Evolutionary conservation across 1,284 basidiomycete genomes (phyloP), one percentile per base, ranked within the genome.

Genomic region (Chalciporus sp.): DNA sequence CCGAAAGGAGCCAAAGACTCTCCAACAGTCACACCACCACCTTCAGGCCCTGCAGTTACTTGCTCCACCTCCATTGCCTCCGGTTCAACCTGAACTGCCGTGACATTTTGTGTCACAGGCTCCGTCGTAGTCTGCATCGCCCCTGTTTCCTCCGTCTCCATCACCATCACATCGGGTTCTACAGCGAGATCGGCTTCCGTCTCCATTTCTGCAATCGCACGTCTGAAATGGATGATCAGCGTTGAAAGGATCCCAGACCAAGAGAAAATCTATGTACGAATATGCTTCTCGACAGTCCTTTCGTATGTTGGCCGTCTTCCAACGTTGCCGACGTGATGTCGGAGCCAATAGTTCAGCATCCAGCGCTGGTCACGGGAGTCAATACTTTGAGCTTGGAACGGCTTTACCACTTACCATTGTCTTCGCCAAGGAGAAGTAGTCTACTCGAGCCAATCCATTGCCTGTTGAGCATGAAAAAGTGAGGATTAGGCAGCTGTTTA

Each of bases 341-440:
- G 69, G 62, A 5, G 75, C 70, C 2, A 84, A 59, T 68, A 85
- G 64, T 44, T 81, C 77, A n/a, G 73, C 64, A 56, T 85, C 83
- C 51, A 85, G 59, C 12, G 65, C 83, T 85, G 48, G 12, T 8
- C 37, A 51, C 17, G 46, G 6, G 37, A 11, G 17, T 66, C 20
- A 61, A 37, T 49, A 7, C 37, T 5, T 37, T n/a, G 39, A 43
- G 9, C 17, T 14, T 14, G 11, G 11, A 5, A 14, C 5, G 12
- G 29, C 19, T 19, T 27, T n/a, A 14, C 10, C 1, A 64, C 77
- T 62, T 58, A 88, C 86, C 75, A 59, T 77, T 66, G 60, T 82
- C 75, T 61, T 85, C 84, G 6, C 83, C 84, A 1, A 92, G 70
- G 49, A 79, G 56, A 23, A 78, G 74, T 12, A 91, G 70, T 51